A percentile compares a stretch with the other conserved stretches of the same genome.
Evolutionary conservation across 306 rosid species (phyloP).

Genomic region (Medicago truncatula): DNA sequence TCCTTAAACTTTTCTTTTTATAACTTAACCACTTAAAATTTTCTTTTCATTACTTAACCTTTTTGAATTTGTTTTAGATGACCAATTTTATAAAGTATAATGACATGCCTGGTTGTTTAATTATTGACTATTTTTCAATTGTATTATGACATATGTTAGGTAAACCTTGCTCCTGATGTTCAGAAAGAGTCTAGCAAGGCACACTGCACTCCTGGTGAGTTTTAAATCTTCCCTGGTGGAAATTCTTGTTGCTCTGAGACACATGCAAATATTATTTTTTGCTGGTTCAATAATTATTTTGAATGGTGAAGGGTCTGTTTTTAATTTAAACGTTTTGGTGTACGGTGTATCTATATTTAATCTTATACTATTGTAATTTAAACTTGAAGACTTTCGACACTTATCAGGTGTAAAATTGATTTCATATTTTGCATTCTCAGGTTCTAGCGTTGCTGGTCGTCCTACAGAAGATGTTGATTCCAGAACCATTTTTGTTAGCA

Average conservation of each 20-base stretch:
- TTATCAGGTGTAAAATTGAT: constrained; percentile 18
- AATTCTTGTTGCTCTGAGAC: constrained; percentile 14
- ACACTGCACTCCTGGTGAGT: constrained; percentile 66
- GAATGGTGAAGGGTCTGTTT: constrained; percentile 8
- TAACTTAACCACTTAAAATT: constrained; percentile 3
- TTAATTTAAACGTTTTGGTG: neutral
- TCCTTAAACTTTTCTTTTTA: neutral
- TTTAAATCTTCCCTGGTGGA: constrained; percentile 26
- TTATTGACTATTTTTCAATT: constrained; percentile 28
- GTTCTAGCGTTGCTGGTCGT: constrained; percentile 60
- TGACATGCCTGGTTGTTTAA: constrained; percentile 15
- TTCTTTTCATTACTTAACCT: neutral
- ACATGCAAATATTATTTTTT: constrained; percentile 15
- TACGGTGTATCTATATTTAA: constrained; percentile 17
- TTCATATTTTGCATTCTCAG: constrained; percentile 47
- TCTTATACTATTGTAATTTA: neutral
- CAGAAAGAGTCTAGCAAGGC: constrained; percentile 60
- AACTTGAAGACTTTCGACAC: constrained; percentile 11
- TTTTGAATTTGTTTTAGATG: constrained; percentile 1
- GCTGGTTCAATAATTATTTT: neutral
- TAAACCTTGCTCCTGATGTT: constrained; percentile 52
- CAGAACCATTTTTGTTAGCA: constrained; percentile 90
- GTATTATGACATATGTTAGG: constrained; percentile 52
- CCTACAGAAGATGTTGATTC: constrained; percentile 84
- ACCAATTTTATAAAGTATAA: neutral